Evolutionary conservation across 1,139 yeast species (phyloP).

Genomic region (Blastobotrys indianensis): DNA sequence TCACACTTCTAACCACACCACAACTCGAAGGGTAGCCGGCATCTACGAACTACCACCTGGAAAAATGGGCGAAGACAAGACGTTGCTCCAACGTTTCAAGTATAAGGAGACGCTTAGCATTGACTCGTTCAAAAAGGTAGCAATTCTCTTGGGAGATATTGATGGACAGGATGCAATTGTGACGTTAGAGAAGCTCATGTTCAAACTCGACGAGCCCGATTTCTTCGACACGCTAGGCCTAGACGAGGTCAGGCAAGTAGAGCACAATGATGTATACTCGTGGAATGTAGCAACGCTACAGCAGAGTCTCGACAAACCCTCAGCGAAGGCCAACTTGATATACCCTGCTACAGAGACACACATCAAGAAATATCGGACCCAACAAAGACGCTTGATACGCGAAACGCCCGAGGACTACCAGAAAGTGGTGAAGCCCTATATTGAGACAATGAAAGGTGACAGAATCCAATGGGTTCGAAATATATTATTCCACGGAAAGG

Average conservation of each 20-base stretch:
- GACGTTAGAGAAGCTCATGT: conserved; percentile 66
- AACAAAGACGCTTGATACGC: conserved; percentile 50
- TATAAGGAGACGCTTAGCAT: conserved; percentile 11
- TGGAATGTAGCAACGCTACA: conserved; percentile 62
- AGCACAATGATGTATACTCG: conserved; percentile 72
- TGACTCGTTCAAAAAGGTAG: conserved; percentile 53
- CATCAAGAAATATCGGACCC: conserved; percentile 63
- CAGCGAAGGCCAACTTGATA: conserved; percentile 68
- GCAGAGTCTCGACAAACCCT: conserved; percentile 50
- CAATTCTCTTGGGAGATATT: conserved; percentile 63
- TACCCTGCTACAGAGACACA: conserved; percentile 90
- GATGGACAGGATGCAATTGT: conserved; percentile 59
- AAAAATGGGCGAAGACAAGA: not conserved
- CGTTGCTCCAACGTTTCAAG: conserved; percentile 9
- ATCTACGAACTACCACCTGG: no score
- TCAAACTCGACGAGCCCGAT: conserved; percentile 28
- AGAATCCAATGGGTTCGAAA: conserved; percentile 87
- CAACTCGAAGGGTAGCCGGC: no score
- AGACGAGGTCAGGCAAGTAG: conserved; percentile 41
- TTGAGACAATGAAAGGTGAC: conserved; percentile 67
- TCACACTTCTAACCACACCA: no score
- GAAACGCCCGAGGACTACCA: conserved; percentile 80
- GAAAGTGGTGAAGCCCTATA: conserved; percentile 63
- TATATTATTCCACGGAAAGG: conserved; percentile 76
- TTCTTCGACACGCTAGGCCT: conserved; percentile 19